Evolutionary conservation across 2,329 filamentous ascomycete genomes (phyloP).

Genomic region (Arthrinium puccinioides): DNA sequence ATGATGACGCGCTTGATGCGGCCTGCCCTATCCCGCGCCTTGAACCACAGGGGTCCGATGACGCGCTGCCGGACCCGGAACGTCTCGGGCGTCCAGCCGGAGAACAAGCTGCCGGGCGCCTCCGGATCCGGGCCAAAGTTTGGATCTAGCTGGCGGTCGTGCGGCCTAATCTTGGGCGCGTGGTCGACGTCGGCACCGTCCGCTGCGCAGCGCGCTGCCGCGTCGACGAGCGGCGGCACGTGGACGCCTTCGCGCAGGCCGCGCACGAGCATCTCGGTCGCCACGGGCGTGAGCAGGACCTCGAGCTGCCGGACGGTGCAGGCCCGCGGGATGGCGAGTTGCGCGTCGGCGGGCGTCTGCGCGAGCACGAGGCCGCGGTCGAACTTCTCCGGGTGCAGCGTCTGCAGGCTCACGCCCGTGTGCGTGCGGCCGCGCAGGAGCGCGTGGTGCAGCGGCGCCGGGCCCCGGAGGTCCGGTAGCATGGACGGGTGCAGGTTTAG

Average conservation of each 20-base stretch:
- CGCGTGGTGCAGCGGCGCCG: constrained; percentile 82
- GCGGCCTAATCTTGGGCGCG: constrained; percentile 67
- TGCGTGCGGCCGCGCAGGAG: constrained; percentile 53
- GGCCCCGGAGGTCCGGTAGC: constrained; percentile 77
- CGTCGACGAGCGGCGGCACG: constrained; percentile 49
- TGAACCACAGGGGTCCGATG: constrained; percentile 61
- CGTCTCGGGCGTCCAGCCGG: background rate
- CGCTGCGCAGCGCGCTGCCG: constrained; percentile 15
- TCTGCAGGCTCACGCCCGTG: constrained; percentile 82
- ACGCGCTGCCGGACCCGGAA: constrained; percentile 49
- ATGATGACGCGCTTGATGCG: constrained; percentile 31
- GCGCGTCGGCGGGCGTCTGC: constrained; percentile 58
- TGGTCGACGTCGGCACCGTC: constrained; percentile 24
- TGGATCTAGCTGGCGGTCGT: constrained; percentile 40
- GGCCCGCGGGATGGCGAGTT: constrained; percentile 39
- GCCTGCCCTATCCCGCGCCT: constrained; percentile 14
- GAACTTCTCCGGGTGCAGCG: constrained; percentile 67
- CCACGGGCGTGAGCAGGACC: constrained; percentile 51
- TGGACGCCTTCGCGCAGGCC: constrained; percentile 58
- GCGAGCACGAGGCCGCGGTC: constrained; percentile 72
- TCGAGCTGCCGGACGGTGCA: constrained; percentile 44
- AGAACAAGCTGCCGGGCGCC: background rate
- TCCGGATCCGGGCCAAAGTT: constrained; percentile 27
- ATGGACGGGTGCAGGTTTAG: constrained; percentile 91
- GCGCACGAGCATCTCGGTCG: constrained; percentile 62